Evolutionary conservation across 2,329 filamentous ascomycete genomes (phyloP), one percentile per base, ranked within the genome.

Genomic region (Trichoderma harzianum): DNA sequence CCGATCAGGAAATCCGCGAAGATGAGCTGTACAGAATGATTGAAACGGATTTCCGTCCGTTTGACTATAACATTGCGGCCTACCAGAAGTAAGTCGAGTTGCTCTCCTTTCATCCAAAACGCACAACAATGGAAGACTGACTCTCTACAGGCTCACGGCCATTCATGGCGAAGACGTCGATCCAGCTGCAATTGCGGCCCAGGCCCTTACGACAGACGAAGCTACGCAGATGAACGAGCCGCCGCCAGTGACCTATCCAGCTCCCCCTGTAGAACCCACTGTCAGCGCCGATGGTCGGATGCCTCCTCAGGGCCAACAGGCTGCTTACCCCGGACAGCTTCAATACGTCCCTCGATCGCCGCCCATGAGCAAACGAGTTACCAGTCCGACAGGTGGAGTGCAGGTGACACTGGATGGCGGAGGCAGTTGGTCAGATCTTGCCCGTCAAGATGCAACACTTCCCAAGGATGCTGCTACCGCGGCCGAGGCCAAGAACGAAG

Each of bases 1-100:
- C 95, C 0, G 93, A 94, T 55, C 95, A 97, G 80, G 95, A 99
- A 80, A 97, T 98, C 70, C 89, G 95, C 26, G 94, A 97, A 76
- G 95, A 99, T 74, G 95, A 98, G 81, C 87, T 98, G 26, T 96
- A 98, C 80, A 91, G 91, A 74, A 93, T 97, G 88, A 98, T 99
- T 73, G 96, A 99, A 81, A 92, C 89, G 5, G 92, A 97, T 78
- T 99, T 98, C 79, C 91, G 93, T 79, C 93, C 95, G 1, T 99
- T 98, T 80, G 96, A 99, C 81, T 99, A 99, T 82, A 98, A 95
- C 0, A 84, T 91, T 3, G 90, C 93, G 24, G 92, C 90, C 4
- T 95, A 94, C 77, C 90, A 91, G 78, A 91, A 91, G 88, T 94
- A 85, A 74, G 89, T 75, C 3, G 11, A 16, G 18, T 36, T 34